Conservation (phyloP, 2,329 filamentous ascomycete species). For the Trichoderma semiorbis region DNA sequence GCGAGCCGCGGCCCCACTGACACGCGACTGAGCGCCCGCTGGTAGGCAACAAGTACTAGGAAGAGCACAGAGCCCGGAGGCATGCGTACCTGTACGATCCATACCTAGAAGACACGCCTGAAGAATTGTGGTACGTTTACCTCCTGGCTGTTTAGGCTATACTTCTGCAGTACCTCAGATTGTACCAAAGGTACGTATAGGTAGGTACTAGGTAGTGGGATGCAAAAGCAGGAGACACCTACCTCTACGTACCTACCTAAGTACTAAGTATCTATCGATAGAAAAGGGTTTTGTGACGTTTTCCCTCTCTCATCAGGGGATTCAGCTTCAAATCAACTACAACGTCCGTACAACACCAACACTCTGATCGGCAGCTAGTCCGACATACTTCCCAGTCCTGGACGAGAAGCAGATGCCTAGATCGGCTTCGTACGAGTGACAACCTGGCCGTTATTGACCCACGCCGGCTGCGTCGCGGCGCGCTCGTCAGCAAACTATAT, state of each 20-base stretch:
- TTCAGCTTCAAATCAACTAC: neutral
- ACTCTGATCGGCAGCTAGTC: neutral
- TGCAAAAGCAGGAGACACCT: neutral
- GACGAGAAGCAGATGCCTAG: neutral
- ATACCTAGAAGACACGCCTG: neutral
- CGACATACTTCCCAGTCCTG: neutral
- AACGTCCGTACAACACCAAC: neutral
- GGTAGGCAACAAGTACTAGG: neutral
- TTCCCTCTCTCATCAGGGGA: neutral
- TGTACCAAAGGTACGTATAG: neutral
- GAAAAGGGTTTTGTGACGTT: neutral
- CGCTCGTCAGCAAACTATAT: neutral
- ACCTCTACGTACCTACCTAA: neutral
- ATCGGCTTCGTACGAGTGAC: neutral
- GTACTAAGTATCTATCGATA: neutral
- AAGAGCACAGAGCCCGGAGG: neutral
- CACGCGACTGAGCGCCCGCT: slow-evolving; percentile 13
- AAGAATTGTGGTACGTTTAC: neutral
- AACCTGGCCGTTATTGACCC: neutral
- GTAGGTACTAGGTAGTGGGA: neutral
- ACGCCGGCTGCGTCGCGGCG: neutral
- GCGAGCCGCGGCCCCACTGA: slow-evolving; percentile 1
- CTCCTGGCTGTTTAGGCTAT: neutral
- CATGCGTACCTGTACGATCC: neutral
- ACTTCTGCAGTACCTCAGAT: neutral